phyloP scores from a whole-genome alignment of 169 alveolate species.

The Plasmodium inui region DNA sequence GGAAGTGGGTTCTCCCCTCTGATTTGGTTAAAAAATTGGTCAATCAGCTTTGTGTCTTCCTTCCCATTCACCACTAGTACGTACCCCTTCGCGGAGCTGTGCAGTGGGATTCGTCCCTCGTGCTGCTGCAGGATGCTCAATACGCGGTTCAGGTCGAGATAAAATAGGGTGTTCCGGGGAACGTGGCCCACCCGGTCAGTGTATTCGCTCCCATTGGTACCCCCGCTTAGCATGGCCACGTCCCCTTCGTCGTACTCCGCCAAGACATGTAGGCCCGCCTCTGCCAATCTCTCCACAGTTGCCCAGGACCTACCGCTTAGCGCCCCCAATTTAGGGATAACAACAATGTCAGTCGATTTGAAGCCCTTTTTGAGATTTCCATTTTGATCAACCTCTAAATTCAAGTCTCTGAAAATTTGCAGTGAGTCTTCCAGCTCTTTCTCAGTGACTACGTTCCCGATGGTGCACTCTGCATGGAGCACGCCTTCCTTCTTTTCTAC shows the following conservation, averaged over 20 bases:
- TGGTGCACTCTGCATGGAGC: slow-evolving; percentile 54
- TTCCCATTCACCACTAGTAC: slow-evolving; percentile 40
- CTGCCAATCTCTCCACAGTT: slow-evolving; percentile 27
- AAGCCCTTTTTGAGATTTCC: slow-evolving; percentile 55
- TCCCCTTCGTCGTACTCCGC: slow-evolving; percentile 8
- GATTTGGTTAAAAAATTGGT: slow-evolving; percentile 22
- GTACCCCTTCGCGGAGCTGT: slow-evolving; percentile 28
- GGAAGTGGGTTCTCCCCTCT: slow-evolving; percentile 30
- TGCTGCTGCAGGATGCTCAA: not conserved
- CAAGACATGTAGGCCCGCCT: slow-evolving; percentile 28
- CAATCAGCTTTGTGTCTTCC: slow-evolving; percentile 27
- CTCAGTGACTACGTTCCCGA: slow-evolving; percentile 60
- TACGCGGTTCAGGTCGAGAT: not conserved
- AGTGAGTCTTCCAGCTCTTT: slow-evolving; percentile 65
- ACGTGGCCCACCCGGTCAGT: not conserved
- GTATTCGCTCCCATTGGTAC: not conserved
- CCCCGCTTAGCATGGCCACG: not conserved
- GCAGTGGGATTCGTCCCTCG: not conserved
- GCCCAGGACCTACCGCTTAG: slow-evolving; percentile 15
- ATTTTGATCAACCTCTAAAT: slow-evolving; percentile 64
- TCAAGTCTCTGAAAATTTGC: slow-evolving; percentile 63
- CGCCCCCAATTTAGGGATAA: slow-evolving; percentile 14
- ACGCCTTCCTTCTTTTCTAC: slow-evolving; percentile 75
- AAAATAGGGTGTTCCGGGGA: slow-evolving; percentile 17
- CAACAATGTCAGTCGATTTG: slow-evolving; percentile 39